Evolutionary conservation across 495 filamentous ascomycete species (phyloP).

Genomic region (Amniculicola lignicola): DNA sequence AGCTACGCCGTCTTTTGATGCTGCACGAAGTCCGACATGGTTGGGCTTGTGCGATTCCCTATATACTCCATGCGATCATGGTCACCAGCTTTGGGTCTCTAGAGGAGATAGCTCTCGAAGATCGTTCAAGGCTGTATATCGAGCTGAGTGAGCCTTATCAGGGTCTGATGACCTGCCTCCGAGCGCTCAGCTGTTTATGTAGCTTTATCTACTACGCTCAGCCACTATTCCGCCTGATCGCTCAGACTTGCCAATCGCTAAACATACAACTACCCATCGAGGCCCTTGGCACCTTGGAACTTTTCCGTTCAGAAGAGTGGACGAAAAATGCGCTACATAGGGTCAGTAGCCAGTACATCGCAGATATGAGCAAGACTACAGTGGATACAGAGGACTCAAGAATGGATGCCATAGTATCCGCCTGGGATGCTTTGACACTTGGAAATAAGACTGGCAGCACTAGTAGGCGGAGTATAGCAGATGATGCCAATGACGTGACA

Average conservation of each 20-base stretch:
- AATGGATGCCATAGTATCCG: conserved; percentile 19
- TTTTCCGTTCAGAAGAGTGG: conserved; percentile 21
- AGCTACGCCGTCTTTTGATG: conserved; percentile 13
- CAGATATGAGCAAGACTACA: conserved; percentile 3
- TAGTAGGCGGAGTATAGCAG: not conserved
- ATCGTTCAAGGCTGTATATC: not conserved
- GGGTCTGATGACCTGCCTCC: conserved; percentile 17
- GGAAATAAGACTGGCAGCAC: not conserved
- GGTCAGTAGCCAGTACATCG: conserved; percentile 23
- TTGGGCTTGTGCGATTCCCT: conserved; percentile 12
- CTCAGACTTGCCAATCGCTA: conserved; percentile 15
- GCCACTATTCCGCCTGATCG: conserved; percentile 19
- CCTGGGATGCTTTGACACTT: conserved; percentile 10
- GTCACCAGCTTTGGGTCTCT: conserved; percentile 12
- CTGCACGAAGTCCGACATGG: conserved; percentile 18
- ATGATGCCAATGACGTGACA: not conserved
- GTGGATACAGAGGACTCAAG: not conserved
- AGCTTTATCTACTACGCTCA: conserved; percentile 24
- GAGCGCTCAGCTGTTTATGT: conserved; percentile 10
- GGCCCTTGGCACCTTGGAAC: not conserved
- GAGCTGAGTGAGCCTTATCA: conserved; percentile 12
- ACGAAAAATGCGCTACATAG: conserved; percentile 14
- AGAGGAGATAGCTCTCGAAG: conserved; percentile 7
- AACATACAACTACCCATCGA: conserved; percentile 12
- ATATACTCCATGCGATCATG: conserved; percentile 15